Base-by-base conservation (phyloP, 202 grass and related monocot species). In the Eragrostis tef region DNA sequence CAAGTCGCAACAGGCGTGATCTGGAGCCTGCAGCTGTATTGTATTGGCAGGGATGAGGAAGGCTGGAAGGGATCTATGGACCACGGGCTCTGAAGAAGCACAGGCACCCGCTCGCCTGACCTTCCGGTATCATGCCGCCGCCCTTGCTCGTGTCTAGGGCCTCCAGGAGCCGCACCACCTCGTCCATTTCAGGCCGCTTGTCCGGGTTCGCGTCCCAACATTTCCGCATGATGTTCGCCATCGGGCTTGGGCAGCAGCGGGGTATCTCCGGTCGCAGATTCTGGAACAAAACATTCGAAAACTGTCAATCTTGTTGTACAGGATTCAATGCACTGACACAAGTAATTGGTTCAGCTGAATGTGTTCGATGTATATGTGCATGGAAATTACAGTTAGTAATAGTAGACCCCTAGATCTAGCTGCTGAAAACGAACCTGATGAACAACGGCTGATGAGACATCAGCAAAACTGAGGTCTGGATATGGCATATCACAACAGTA, bases 401-500 rank as follows among this genome's bases (percentile, higher is more conserved):
- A 67, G 15, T 3, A 31, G 29, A 34, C 31, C 1, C 1, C 31
- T 62, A 20, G 47, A 87, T 31, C 24, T 17, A 31, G 41, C 25
- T 29, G 41, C 20, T 75, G 44, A 69, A 63, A 66, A 83, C 81
- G 69, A 66, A 94, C 94, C 90, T 98, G 80, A 50, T 80, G 84
- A 57, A 98, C 92, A 36, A 94, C 86, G n/a, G 85, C 89, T 11
- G 90, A 80, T 15, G 92, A 89, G 15, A 86, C 78, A 34, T 93
- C 92, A 64, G 86, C 88, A 56, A 93, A 93, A 52, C 86, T 98
- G 29, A 91, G 84, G 73, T 91, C 41, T 22, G 88, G 49, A 67
- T 91, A 91, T 4, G 94, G 94, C 90, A 94, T 98, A 79, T 94
- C 92, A 70, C 94, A 93, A 1, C 94, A 98, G 83, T 98, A 98